Evolutionary conservation across 2,329 filamentous ascomycete species (phyloP).

Genomic region (Fusarium solani-melongenae): DNA sequence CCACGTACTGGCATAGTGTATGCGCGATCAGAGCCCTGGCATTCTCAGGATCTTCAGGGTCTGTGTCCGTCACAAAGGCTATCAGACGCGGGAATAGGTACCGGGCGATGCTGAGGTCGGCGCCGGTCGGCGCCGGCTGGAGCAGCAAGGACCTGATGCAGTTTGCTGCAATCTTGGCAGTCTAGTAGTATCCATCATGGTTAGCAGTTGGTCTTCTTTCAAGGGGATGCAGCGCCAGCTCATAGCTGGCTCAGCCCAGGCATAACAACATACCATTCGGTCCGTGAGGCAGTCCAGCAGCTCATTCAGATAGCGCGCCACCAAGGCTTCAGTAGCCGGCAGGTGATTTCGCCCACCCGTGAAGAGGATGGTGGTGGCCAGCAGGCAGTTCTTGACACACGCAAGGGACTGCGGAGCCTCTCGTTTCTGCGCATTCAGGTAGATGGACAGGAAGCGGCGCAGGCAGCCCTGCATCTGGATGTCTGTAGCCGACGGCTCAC

Average conservation of each 20-base stretch:
- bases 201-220: slow-evolving; percentile 7
- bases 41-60: slow-evolving; percentile 82
- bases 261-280: slow-evolving; percentile 71
- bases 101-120: slow-evolving; percentile 79
- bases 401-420: slow-evolving; percentile 80
- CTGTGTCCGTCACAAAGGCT: slow-evolving; percentile 76
- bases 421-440: slow-evolving; percentile 79
- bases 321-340: slow-evolving; percentile 77
- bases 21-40: slow-evolving; percentile 78
- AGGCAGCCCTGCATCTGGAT: slow-evolving; percentile 85
- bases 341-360: slow-evolving; percentile 82
- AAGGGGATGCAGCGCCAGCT: not conserved
- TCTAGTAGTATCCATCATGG: slow-evolving; percentile 57
- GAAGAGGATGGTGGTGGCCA: slow-evolving; percentile 89
- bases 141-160: slow-evolving; percentile 89
- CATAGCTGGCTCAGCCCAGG: not conserved
- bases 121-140: slow-evolving; percentile 67
- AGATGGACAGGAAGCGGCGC: slow-evolving; percentile 83
- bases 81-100: slow-evolving; percentile 81
- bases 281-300: slow-evolving; percentile 85
- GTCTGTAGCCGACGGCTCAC: slow-evolving; percentile 63
- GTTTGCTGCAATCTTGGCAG: slow-evolving; percentile 88
- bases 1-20: slow-evolving; percentile 79
- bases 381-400: slow-evolving; percentile 92
- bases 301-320: slow-evolving; percentile 81